Conservation (phyloP, 169 alveolate genomes). For the Ichthyophthirius multifiliis region DNA sequence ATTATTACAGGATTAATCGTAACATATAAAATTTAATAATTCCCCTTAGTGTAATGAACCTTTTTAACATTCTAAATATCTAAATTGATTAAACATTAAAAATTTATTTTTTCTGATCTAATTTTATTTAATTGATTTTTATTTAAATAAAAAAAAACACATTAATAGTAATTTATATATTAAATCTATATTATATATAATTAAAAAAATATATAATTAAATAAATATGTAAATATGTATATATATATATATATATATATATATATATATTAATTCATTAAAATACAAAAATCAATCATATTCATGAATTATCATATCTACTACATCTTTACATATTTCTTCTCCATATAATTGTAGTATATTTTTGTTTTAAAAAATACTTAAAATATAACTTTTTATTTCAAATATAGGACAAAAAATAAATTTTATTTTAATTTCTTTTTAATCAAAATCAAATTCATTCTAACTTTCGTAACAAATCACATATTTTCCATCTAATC, state of each 20-base stretch:
- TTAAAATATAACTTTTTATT: background rate
- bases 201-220: too few species aligned
- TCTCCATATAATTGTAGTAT: background rate
- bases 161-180: too few species aligned
- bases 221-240: too few species aligned
- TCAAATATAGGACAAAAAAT: background rate
- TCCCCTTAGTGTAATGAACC: conserved; percentile 40
- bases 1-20: conserved; percentile 24
- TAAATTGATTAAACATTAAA: too few species aligned
- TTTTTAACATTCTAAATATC: background rate
- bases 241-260: too few species aligned
- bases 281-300: too few species aligned
- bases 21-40: conserved; percentile 27
- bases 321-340: background rate
- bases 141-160: too few species aligned
- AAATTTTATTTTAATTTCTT: background rate
- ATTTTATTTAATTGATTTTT: too few species aligned
- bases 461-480: background rate
- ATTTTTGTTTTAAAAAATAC: background rate
- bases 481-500: background rate
- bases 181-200: too few species aligned
- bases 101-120: too few species aligned
- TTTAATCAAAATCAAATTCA: background rate
- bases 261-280: too few species aligned
- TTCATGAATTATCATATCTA: conserved; percentile 1